phyloP scores from a whole-genome alignment of 352 stramenopile genomes.

The Pythium folliculosum region DNA sequence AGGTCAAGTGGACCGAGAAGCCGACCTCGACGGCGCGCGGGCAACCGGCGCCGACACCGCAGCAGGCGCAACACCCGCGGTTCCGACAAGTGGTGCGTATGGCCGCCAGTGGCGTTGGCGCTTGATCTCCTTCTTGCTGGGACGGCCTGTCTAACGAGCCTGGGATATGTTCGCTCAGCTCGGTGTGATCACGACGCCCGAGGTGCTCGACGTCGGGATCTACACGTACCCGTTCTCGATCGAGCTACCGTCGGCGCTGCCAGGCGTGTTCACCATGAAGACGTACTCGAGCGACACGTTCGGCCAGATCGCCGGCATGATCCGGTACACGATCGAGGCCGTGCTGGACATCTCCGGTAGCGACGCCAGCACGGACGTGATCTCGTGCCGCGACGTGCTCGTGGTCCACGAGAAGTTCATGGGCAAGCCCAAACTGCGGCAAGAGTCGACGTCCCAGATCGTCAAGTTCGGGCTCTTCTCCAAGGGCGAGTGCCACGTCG shows the following conservation, averaged over 20 bases:
- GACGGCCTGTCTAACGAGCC: background rate
- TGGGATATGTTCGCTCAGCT: background rate
- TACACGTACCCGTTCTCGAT: conserved; percentile 40
- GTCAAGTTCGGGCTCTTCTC: conserved; percentile 60
- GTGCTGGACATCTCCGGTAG: conserved; percentile 28
- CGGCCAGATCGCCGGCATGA: conserved; percentile 26
- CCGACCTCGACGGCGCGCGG: background rate
- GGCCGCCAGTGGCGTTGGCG: no score
- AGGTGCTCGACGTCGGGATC: conserved; percentile 24
- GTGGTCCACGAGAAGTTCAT: conserved; percentile 33
- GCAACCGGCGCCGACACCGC: background rate
- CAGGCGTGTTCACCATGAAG: conserved; percentile 31
- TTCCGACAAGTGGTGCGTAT: conserved; percentile 27
- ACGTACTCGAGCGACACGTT: conserved; percentile 12
- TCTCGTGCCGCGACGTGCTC: conserved; percentile 27
- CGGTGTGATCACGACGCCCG: conserved; percentile 7
- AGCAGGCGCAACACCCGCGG: conserved; percentile 24
- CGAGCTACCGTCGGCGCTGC: conserved; percentile 33
- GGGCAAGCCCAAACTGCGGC: conserved; percentile 16
- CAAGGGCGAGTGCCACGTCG: conserved; percentile 47
- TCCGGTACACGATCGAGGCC: conserved; percentile 38
- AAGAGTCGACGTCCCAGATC: conserved; percentile 32
- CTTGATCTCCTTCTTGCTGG: no score
- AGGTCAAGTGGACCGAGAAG: conserved; percentile 48
- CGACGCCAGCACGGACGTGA: conserved; percentile 15